Conservation (phyloP, 73 alveolate genomes). For the Paramecium octaurelia region DNA sequence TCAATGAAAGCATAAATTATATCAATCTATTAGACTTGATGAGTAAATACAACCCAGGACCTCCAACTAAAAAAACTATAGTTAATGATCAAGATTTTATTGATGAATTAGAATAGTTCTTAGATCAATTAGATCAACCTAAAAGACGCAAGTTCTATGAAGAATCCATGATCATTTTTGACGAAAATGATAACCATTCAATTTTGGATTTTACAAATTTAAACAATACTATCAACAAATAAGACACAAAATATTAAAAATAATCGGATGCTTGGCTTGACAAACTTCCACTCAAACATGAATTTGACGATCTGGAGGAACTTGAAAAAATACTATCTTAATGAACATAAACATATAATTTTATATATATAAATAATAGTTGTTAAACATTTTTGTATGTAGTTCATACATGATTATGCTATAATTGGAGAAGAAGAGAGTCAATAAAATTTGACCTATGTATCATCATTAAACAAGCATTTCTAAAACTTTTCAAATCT, state of each 20-base stretch:
- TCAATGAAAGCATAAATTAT: slow-evolving; percentile 23
- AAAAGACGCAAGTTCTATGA: background rate
- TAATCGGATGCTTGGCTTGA: background rate
- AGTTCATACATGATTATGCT: slow-evolving; percentile 6
- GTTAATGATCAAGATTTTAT: background rate
- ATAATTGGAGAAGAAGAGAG: slow-evolving; percentile 1
- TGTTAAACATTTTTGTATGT: background rate
- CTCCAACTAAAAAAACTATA: background rate
- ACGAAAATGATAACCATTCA: background rate
- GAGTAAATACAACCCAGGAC: slow-evolving; percentile 9
- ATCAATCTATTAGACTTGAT: background rate
- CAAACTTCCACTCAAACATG: slow-evolving; percentile 8
- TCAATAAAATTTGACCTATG: background rate
- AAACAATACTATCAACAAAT: background rate
- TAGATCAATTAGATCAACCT: slow-evolving; percentile 4
- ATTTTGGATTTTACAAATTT: background rate
- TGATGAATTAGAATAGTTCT: slow-evolving; percentile 18
- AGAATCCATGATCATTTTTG: background rate
- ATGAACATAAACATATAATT: background rate
- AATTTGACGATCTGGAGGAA: slow-evolving; percentile 3
- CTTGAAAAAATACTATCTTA: background rate
- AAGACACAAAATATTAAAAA: background rate
- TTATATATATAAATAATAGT: background rate
- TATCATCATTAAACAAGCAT: background rate
- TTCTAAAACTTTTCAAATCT: slow-evolving; percentile 26